Conservation (phyloP, 2,329 filamentous ascomycete species). For the Magnaporthiopsis incrustans region DNA sequence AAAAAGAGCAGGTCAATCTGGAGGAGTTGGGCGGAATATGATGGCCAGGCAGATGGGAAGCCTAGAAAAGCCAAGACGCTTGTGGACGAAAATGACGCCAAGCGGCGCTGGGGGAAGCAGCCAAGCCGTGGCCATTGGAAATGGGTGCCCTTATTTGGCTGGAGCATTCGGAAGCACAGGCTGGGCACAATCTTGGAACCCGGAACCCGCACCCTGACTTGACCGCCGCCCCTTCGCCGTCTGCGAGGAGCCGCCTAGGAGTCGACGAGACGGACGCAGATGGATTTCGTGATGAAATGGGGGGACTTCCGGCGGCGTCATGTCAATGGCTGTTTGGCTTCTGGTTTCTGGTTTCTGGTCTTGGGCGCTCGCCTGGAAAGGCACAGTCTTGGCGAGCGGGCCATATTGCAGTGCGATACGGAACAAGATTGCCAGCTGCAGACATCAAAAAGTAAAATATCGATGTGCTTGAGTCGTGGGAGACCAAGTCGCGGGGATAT, state of each 20-base stretch:
- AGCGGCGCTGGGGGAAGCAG: constrained; percentile 1
- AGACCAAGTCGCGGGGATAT: not conserved
- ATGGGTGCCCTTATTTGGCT: not conserved
- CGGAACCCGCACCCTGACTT: not conserved
- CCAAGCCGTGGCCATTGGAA: not conserved
- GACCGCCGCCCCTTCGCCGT: no score
- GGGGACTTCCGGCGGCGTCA: not conserved
- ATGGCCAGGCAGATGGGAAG: not conserved
- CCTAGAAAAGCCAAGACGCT: constrained; percentile 8
- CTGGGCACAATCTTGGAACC: not conserved
- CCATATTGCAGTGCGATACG: not conserved
- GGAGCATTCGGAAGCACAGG: not conserved
- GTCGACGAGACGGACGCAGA: not conserved
- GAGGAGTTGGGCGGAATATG: not conserved
- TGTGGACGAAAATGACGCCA: constrained; percentile 6
- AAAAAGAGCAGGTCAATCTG: not conserved
- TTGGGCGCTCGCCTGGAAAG: not conserved
- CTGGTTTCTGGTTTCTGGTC: not conserved
- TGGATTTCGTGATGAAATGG: not conserved
- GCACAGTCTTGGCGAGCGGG: not conserved
- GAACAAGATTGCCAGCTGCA: not conserved
- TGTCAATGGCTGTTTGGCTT: not conserved
- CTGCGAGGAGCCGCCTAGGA: not conserved
- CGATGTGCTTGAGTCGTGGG: not conserved
- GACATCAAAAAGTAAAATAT: not conserved